A percentile compares a stretch with the other conserved stretches of the same genome.
Evolutionary conservation across 2,329 filamentous ascomycete genomes (phyloP).

Genomic region (Sarocladiaceae sp.): DNA sequence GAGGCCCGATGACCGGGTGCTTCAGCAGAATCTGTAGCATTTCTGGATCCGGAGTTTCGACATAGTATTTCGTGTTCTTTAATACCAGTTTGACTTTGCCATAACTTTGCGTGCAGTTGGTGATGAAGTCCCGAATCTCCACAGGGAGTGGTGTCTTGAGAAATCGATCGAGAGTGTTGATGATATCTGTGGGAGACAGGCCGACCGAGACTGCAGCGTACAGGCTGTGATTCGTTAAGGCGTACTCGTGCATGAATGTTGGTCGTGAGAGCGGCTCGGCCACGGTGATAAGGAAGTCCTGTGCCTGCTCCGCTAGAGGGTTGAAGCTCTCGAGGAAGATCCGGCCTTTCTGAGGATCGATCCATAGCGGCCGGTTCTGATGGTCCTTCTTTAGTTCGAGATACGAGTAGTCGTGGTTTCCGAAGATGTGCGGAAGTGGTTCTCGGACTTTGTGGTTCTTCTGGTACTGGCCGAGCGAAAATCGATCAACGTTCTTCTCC

Average conservation of each 20-base stretch:
- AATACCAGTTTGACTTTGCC: constrained; percentile 94
- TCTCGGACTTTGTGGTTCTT: constrained; percentile 39
- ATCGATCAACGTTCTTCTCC: constrained; percentile 56
- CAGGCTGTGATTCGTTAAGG: constrained; percentile 84
- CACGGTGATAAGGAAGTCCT: constrained; percentile 94
- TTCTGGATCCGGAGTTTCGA: constrained; percentile 84
- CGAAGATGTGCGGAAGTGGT: constrained; percentile 42
- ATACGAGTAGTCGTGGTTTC: constrained; percentile 70
- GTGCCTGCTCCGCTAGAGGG: constrained; percentile 77
- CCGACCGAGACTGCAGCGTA: constrained; percentile 96
- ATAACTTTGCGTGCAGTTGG: constrained; percentile 79
- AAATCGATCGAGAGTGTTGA: constrained; percentile 78
- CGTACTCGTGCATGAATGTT: constrained; percentile 89
- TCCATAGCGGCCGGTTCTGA: constrained; percentile 86
- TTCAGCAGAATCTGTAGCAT: constrained; percentile 84
- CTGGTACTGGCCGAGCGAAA: constrained; percentile 50
- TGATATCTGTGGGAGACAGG: constrained; percentile 84
- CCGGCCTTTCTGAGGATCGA: constrained; percentile 78
- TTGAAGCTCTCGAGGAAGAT: constrained; percentile 96
- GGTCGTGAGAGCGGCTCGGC: constrained; percentile 90
- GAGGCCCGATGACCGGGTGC: constrained; percentile 75
- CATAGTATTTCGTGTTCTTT: constrained; percentile 90
- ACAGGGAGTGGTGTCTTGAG: constrained; percentile 84
- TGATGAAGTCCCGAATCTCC: constrained; percentile 75
- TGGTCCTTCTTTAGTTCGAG: constrained; percentile 84